Base-by-base conservation (phyloP, 805 yeast genomes). In the Komagataella populi region DNA sequence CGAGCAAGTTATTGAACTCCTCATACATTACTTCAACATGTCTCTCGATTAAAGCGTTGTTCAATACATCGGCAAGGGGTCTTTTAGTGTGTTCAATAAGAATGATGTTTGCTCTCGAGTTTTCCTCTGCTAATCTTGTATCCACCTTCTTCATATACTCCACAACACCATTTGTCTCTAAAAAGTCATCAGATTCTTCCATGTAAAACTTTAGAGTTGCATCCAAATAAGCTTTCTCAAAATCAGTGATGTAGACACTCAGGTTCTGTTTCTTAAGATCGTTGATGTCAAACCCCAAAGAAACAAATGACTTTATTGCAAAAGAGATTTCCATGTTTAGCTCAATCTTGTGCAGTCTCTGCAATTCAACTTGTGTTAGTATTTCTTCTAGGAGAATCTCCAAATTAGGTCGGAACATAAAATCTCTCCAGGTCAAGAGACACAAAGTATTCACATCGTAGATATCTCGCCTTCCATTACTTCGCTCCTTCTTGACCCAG, bases 401-500 rank as follows among this genome's bases (percentile, higher is more conserved):
- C 47, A 80, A 73, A 60, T 88, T 78, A 23, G 78, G 76, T 55
- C 77, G 76, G 65, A 93, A 91, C 78, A 93, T 76, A 53, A 80
- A 78, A 53, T 81, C 80, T 61, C 85, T 83, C 99, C 99, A 93
- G 49, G 87, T 83, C 57, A 89, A 74, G 50, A 91, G 70, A 50
- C 96, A 85, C 56, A 93, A 72, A 4, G 96, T 88, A 63, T 89
- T 83, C 20, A 95, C 95, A 66, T 93, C 99, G 65, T 81, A 88
- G 48, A 93, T 82, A 60, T 87, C 89, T 56, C 89, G 77, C 60
- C 87, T 80, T 16, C 97, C 97, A 63, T 91, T 97, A 46, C 88
- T 84, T 61, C 98, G 77, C 67, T 91, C 98, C 62, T 95, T 90
- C 59, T 85, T 86, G 47, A 95, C 96, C 99, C 99, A 93, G 68